These are phyloP conservation scores for Fusarium sp. DNA, from an alignment of 2,329 filamentous ascomycete species.

Conservation along the genomic window DNA sequence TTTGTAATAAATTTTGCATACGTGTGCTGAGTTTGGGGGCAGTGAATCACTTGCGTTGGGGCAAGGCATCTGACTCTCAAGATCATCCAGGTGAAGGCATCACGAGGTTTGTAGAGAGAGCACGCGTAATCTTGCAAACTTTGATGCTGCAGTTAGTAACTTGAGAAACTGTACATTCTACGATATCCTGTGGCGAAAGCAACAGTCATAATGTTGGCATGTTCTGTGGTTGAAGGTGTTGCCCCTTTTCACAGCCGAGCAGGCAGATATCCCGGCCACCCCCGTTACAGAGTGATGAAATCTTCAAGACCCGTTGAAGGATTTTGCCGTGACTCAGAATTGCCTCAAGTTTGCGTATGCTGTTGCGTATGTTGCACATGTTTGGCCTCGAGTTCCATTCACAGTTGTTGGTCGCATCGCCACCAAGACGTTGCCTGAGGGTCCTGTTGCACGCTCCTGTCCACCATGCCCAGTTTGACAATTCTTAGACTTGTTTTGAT, in stretches of 20 bases:
- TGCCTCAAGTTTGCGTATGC: background rate
- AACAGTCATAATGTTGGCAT: background rate
- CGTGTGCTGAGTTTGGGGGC: background rate
- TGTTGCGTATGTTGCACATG: background rate
- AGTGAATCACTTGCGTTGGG: background rate
- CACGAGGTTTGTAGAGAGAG: background rate
- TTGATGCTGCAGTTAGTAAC: background rate
- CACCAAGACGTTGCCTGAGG: background rate
- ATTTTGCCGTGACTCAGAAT: background rate
- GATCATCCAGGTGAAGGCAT: background rate
- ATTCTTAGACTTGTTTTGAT: background rate
- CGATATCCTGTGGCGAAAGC: background rate
- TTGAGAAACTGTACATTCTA: background rate
- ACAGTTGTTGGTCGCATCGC: background rate
- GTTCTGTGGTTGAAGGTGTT: background rate
- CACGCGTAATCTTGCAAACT: background rate
- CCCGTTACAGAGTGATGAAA: background rate
- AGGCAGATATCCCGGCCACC: background rate
- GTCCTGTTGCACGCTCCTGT: background rate
- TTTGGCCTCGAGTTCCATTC: background rate
- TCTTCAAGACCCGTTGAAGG: background rate
- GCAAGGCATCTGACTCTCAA: background rate
- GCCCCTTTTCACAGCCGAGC: background rate
- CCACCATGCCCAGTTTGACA: background rate
- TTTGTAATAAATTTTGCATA: background rate